These are phyloP conservation scores for Achaetomium macrosporum DNA, from an alignment of 2,329 filamentous ascomycete genomes.

Conservation along the genomic window DNA sequence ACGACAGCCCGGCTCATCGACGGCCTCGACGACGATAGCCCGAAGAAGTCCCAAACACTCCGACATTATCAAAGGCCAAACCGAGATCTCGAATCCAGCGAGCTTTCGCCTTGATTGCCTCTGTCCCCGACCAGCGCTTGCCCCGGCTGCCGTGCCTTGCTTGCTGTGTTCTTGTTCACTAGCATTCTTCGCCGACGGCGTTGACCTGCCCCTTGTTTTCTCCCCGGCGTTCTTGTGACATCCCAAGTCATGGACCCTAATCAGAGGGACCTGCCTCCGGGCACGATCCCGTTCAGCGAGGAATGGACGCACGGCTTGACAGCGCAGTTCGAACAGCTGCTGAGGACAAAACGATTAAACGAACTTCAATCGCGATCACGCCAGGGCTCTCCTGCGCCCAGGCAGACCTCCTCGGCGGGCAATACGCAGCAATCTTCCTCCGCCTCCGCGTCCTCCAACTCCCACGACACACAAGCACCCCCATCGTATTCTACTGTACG, in stretches of 20 bases:
- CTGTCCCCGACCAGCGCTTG: no score
- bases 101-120: no score
- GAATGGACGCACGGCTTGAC: conserved; percentile 74
- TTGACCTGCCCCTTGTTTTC: no score
- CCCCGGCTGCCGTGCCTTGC: no score
- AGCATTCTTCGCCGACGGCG: background rate
- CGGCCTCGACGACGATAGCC: no score
- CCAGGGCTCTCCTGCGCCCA: conserved; percentile 50
- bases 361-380: conserved; percentile 64
- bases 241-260: conserved; percentile 27
- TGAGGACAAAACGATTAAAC: conserved; percentile 82
- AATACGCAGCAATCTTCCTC: conserved; percentile 38
- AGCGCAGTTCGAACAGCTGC: conserved; percentile 76
- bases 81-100: no score
- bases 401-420: conserved; percentile 46
- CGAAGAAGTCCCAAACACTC: no score
- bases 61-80: no score
- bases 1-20: no score
- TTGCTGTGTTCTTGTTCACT: no score
- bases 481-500: conserved; percentile 45
- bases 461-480: conserved; percentile 37
- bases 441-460: conserved; percentile 40
- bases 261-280: conserved; percentile 20
- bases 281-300: conserved; percentile 53
- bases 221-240: background rate